Evolutionary conservation across 306 rosid species (phyloP), one percentile per base, ranked within the genome.

Genomic region (Corylus heterophylla): DNA sequence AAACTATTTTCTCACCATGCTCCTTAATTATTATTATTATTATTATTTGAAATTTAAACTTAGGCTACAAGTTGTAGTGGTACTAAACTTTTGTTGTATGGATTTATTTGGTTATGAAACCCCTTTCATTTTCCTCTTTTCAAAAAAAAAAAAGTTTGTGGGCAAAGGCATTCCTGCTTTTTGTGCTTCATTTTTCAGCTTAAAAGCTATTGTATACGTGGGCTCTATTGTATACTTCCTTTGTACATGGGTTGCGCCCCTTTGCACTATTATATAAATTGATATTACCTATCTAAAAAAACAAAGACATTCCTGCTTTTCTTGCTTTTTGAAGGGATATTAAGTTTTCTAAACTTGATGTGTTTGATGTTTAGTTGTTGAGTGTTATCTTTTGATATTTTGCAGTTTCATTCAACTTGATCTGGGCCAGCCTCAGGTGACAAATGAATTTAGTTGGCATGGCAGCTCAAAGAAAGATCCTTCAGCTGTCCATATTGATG

Each of bases 361-460:
- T 47, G 13, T 54, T 64, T 62, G 42, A 20, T 61, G 22, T 58
- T 42, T 12, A 13, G 13, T 20, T 8, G 27, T 62, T 54, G 76
- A 48, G 51, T 37, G 44, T 12, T 11, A 56, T 61, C n/a, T 29
- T 50, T 76, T 72, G 13, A 68, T 79, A 20, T 45, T 80, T 75
- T 88, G 75, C 91, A 95, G 99, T 80, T 95, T 93, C 84, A 95
- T 95, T 88, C 99, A 95, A 88, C 99, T 95, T 87, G 99, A 95
- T 84, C 82, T 93, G 83, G 98, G 94, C 78, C 93, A 88, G 85
- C 92, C 93, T 68, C 88, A 76, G 69, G 91, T 95, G 74, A 82
- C 84, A 81, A 95, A 95, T 89, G 87, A 93, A 85, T 87, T 89
- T 84, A 93, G 92, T 80, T 95, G 99, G 99, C 86, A 93, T 89